Evolutionary conservation across 2,329 filamentous ascomycete species (phyloP), one percentile per base, ranked within the genome.

Genomic region (Xylariaceae sp.): DNA sequence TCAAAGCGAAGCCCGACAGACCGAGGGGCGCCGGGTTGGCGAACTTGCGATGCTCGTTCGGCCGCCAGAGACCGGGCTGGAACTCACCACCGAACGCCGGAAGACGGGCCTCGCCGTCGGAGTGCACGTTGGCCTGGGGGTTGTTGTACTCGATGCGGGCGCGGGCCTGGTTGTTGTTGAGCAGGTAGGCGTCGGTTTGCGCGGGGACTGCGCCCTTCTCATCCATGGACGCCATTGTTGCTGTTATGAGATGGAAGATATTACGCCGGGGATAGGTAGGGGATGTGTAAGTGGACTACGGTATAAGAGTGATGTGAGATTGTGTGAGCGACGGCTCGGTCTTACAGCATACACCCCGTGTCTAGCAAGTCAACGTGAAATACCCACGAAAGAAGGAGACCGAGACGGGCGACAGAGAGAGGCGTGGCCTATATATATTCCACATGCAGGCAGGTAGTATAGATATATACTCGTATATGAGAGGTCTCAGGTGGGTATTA

Each of bases 1-100:
- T 93, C 70, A 93, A 79, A 64, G 89, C 90, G 78, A 93, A 93
- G 72, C 88, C 89, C 62, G 79, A 83, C 53, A 93, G 83, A 64
- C 90, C 89, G 45, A 92, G 80, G 35, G 89, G 89, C 56, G 87
- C 88, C 3, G 89, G 89, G 76, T 92, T 92, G 77, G 82, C 89
- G 73, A 92, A 84, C 77, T 89, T 88, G 75, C 87, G 85, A 72
- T 83, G 81, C 74, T 84, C 82, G 55, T 78, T 76, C 7, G 85
- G 78, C 74, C 81, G 84, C 80, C 87, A 83, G 50, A 80, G 73
- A 76, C 87, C 87, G 55, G 88, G 87, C 74, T 91, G 86, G 74
- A 90, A 86, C 69, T 87, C 85, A 76, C 87, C 87, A 65, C 86
- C 88, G 69, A 88, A 88, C 68, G 88, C 82, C 55, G 82, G 79